A percentile compares a stretch with the other conserved stretches of the same genome.
phyloP scores from a whole-genome alignment of 352 stramenopile species.

The Pythium apleroticum region DNA sequence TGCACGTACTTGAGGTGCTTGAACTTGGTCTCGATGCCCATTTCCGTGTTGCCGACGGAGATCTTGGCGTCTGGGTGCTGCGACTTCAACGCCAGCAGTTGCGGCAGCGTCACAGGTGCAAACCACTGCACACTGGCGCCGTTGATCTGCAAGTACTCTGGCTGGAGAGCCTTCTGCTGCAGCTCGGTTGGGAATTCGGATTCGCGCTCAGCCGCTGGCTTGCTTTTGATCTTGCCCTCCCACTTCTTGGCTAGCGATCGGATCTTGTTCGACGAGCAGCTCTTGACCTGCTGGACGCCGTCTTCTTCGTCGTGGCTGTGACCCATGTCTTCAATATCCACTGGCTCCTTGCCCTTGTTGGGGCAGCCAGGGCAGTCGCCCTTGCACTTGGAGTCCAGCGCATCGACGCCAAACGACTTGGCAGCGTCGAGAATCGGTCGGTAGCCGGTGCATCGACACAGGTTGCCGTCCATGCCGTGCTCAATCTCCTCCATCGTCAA shows the following conservation, averaged over 20 bases:
- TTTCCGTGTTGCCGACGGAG: constrained; percentile 96
- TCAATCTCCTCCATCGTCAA: constrained; percentile 90
- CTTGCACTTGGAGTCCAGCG: constrained; percentile 55
- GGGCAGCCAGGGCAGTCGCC: constrained; percentile 65
- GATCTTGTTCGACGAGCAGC: constrained; percentile 71
- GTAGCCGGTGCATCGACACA: constrained; percentile 94
- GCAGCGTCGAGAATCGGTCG: constrained; percentile 82
- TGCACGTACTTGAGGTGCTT: constrained; percentile 84
- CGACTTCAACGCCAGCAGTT: constrained; percentile 89
- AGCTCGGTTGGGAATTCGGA: constrained; percentile 61
- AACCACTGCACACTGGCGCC: constrained; percentile 90
- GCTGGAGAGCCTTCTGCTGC: constrained; percentile 46
- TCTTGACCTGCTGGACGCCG: constrained; percentile 43
- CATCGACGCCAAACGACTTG: constrained; percentile 84
- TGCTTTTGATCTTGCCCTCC: constrained; percentile 25
- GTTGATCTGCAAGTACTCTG: constrained; percentile 66
- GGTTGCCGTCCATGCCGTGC: constrained; percentile 94
- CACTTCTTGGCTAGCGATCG: constrained; percentile 46
- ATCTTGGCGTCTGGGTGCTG: constrained; percentile 88
- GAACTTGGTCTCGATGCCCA: constrained; percentile 96
- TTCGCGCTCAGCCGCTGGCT: constrained; percentile 11
- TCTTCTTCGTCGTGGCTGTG: constrained; percentile 20
- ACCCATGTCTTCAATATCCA: constrained; percentile 61
- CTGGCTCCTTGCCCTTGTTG: constrained; percentile 45
- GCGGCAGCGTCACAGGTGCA: constrained; percentile 85